Conservation (phyloP, 2,329 filamentous ascomycete species). For the Ophiostoma montium region DNA sequence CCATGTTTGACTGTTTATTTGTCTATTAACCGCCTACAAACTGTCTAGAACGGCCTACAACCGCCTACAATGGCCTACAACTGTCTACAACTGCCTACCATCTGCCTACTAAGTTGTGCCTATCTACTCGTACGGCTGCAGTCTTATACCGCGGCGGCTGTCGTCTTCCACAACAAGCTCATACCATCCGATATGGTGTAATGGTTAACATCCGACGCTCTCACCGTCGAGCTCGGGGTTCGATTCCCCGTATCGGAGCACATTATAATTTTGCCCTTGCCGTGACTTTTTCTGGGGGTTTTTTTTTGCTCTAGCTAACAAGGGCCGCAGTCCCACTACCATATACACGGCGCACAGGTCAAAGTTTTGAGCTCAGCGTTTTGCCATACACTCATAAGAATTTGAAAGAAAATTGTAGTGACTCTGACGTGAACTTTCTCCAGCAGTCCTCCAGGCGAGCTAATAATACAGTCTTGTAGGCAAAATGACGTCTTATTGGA, state of each 20-base stretch:
- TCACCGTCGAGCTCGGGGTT: conserved; percentile 2
- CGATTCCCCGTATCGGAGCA: conserved; percentile 2
- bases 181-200: conserved; percentile 1
- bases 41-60: too few species aligned
- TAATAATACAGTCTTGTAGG: too few species aligned
- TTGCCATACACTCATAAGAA: too few species aligned
- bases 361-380: too few species aligned
- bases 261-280: background rate
- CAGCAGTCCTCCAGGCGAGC: too few species aligned
- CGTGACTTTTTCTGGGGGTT: too few species aligned
- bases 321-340: too few species aligned
- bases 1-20: background rate
- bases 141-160: background rate
- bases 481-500: too few species aligned
- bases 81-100: background rate
- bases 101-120: background rate
- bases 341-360: too few species aligned
- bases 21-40: background rate
- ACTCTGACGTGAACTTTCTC: too few species aligned
- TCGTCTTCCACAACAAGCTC: background rate
- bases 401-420: too few species aligned
- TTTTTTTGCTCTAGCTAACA: background rate
- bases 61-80: too few species aligned
- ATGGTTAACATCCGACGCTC: conserved; percentile 2
- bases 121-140: background rate